Evolutionary conservation across 345 rosid species (phyloP).

Genomic region (Xanthoceras sorbifolium): DNA sequence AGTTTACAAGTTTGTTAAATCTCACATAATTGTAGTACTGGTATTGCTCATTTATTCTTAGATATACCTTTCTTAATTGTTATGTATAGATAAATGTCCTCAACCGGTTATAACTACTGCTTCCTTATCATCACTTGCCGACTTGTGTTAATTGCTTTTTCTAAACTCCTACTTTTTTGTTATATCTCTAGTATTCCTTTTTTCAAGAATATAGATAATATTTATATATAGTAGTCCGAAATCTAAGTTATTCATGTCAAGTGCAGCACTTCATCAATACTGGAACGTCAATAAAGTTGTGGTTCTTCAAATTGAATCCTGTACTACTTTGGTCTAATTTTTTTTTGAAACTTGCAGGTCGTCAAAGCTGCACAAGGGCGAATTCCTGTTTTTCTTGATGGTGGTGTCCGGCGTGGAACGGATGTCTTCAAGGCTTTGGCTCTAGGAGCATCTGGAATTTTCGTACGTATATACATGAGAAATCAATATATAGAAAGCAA

Average conservation of each 20-base stretch:
- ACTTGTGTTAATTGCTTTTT: not conserved
- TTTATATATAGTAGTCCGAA: not conserved
- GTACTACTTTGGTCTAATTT: not conserved
- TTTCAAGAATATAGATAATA: not conserved
- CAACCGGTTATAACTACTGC: not conserved
- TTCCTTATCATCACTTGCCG: not conserved
- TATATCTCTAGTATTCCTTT: not conserved
- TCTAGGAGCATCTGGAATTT: slow-evolving; percentile 91
- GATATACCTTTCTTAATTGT: not conserved
- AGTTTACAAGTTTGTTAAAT: not conserved
- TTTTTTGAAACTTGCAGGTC: slow-evolving; percentile 46
- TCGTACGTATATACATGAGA: slow-evolving; percentile 52
- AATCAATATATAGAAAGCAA: not conserved
- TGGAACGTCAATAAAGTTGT: not conserved
- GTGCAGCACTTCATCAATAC: not conserved
- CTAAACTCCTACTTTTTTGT: not conserved
- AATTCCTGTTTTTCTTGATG: slow-evolving; percentile 90
- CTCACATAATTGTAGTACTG: not conserved
- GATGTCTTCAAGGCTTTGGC: slow-evolving; percentile 99
- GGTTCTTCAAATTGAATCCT: not conserved
- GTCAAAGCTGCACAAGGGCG: slow-evolving; percentile 87
- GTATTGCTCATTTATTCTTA: not conserved
- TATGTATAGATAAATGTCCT: not conserved
- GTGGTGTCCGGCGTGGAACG: slow-evolving; percentile 97
- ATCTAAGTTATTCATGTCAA: not conserved